Percentiles rank a stretch among this genome's conserved stretches.
Evolutionary conservation across 2,329 filamentous ascomycete genomes (phyloP).

Genomic region (Sphaerostilbella broomeana): DNA sequence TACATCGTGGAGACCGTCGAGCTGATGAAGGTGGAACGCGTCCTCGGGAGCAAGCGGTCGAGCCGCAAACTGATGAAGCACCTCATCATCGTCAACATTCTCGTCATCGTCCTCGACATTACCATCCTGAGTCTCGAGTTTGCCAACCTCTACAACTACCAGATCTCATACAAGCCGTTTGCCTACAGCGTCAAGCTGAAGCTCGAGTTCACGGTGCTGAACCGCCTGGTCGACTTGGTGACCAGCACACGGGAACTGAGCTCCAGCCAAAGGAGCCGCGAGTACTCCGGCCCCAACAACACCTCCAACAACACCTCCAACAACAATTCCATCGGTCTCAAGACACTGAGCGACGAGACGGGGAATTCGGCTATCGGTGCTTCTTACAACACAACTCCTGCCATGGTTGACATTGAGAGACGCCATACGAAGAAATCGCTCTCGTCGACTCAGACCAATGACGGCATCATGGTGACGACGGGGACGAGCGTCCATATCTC

Average conservation of each 20-base stretch:
- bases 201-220: conserved; percentile 28
- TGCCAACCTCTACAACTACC: conserved; percentile 21
- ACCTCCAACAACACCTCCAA: conserved; percentile 1
- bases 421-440: too few species aligned
- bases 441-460: too few species aligned
- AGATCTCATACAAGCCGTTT: conserved; percentile 26
- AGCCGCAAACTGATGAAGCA: conserved; percentile 21
- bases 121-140: conserved; percentile 26
- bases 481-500: too few species aligned
- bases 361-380: too few species aligned
- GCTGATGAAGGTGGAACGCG: conserved; percentile 35
- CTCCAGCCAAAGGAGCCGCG: not conserved
- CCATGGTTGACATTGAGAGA: too few species aligned
- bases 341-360: too few species aligned
- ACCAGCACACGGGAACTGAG: not conserved
- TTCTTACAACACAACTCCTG: too few species aligned
- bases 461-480: too few species aligned
- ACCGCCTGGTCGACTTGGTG: conserved; percentile 24
- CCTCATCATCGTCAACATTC: conserved; percentile 35
- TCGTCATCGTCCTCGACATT: conserved; percentile 36
- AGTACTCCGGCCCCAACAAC: not conserved
- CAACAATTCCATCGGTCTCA: conserved; percentile 3
- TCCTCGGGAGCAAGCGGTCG: conserved; percentile 19
- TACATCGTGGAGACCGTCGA: conserved; percentile 45
- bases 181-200: conserved; percentile 30